Conservation (phyloP, 257 asterid genomes). For the Salvia rosmarinus region DNA sequence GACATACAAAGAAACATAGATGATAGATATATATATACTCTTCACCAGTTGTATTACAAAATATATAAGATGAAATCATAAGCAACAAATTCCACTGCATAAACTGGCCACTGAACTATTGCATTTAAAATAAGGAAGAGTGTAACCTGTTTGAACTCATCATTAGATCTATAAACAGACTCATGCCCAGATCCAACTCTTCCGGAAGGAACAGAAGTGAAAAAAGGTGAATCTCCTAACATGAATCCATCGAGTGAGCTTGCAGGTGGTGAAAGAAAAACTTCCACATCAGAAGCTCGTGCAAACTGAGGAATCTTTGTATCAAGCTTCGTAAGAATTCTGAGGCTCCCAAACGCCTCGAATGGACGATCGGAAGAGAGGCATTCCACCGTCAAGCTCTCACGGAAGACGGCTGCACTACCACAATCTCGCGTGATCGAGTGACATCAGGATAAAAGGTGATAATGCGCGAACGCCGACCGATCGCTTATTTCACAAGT, state of each 20-base stretch:
- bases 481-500: too few species aligned
- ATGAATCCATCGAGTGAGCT: slow-evolving; percentile 90
- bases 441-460: too few species aligned
- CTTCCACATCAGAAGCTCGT: slow-evolving; percentile 96
- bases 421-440: too few species aligned
- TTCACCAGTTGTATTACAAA: background rate
- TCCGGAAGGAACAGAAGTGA: slow-evolving; percentile 98
- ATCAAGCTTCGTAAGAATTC: slow-evolving; percentile 97
- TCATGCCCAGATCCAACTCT: slow-evolving; percentile 89
- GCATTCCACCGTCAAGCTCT: too few species aligned
- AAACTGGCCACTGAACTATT: background rate
- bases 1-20: too few species aligned
- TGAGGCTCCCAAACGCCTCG: too few species aligned
- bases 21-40: too few species aligned
- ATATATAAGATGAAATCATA: slow-evolving; percentile 23
- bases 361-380: too few species aligned
- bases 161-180: slow-evolving; percentile 91
- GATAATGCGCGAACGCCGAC: too few species aligned
- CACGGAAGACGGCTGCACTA: too few species aligned
- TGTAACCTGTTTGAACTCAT: slow-evolving; percentile 90
- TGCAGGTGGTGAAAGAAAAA: slow-evolving; percentile 93
- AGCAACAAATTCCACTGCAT: slow-evolving; percentile 9
- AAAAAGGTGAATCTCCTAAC: slow-evolving; percentile 97
- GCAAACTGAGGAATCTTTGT: slow-evolving; percentile 98
- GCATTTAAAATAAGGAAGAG: slow-evolving; percentile 28